Conservation (phyloP, 2,329 filamentous ascomycete genomes). For the Penicillium janthinellum region DNA sequence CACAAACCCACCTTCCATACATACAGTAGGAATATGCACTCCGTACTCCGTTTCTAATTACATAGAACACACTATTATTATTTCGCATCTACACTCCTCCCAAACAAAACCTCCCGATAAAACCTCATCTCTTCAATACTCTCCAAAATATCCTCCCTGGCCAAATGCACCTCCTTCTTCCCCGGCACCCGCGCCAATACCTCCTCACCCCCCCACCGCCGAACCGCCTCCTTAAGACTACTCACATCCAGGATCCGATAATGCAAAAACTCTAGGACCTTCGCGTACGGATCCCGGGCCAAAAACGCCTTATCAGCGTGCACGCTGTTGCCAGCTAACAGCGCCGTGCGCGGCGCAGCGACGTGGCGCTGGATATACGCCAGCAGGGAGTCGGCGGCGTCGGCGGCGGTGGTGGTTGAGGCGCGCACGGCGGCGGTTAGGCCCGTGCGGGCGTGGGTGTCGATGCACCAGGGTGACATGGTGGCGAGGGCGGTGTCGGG, state of each 20-base stretch:
- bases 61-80: no score
- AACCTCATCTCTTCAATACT: constrained; percentile 90
- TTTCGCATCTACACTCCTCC: not conserved
- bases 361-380: constrained; percentile 75
- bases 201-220: constrained; percentile 72
- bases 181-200: constrained; percentile 64
- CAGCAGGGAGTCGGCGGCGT: constrained; percentile 73
- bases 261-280: constrained; percentile 75
- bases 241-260: constrained; percentile 93
- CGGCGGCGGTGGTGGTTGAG: constrained; percentile 70
- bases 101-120: constrained; percentile 73
- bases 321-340: constrained; percentile 90
- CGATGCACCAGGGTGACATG: constrained; percentile 90
- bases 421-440: constrained; percentile 74
- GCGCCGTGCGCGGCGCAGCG: constrained; percentile 64
- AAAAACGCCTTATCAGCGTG: constrained; percentile 88
- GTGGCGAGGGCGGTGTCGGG: constrained; percentile 67
- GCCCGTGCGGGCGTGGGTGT: constrained; percentile 77
- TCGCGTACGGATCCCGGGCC: constrained; percentile 69
- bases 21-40: no score
- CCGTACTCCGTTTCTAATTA: no score
- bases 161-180: constrained; percentile 79
- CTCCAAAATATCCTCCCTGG: constrained; percentile 86
- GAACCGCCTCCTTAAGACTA: constrained; percentile 84
- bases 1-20: not conserved